Evolutionary conservation across 1,284 basidiomycete genomes (phyloP).

Genomic region (Melanopsichium pennsylvanicum): DNA sequence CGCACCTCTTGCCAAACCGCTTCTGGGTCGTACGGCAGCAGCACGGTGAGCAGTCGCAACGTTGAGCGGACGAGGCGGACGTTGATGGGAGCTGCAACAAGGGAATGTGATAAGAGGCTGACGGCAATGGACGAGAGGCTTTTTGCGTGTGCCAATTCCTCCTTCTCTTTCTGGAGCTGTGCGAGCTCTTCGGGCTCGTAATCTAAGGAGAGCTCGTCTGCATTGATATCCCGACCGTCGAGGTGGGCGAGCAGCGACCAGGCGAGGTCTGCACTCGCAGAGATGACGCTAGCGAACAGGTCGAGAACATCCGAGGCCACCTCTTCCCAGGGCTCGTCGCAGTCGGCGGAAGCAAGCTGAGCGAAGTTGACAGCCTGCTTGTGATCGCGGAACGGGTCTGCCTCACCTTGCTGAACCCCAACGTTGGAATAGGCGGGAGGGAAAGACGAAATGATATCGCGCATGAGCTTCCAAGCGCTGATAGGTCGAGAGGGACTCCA

Average conservation of each 20-base stretch:
- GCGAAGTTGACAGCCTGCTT: conserved; percentile 38
- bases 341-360: conserved; percentile 35
- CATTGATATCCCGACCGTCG: conserved; percentile 65
- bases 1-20: conserved; percentile 85
- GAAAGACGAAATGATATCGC: conserved; percentile 78
- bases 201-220: conserved; percentile 39
- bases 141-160: conserved; percentile 40
- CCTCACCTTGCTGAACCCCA: conserved; percentile 6
- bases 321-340: conserved; percentile 64
- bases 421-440: conserved; percentile 18
- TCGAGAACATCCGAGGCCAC: conserved; percentile 79
- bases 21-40: conserved; percentile 78
- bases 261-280: conserved; percentile 74
- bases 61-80: conserved; percentile 79
- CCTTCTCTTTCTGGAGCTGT: conserved; percentile 43
- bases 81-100: conserved; percentile 71
- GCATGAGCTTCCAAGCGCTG: conserved; percentile 78
- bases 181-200: conserved; percentile 45
- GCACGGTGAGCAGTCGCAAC: conserved; percentile 78
- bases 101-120: conserved; percentile 81
- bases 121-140: conserved; percentile 79
- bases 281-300: conserved; percentile 78
- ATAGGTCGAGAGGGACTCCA: conserved; percentile 79
- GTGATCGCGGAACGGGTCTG: conserved; percentile 34
- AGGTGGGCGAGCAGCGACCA: conserved; percentile 75